Evolutionary conservation across 192 early-diverging fungal species (phyloP), one percentile per base, ranked within the genome.

Genomic region (Umbelopsis sp.): DNA sequence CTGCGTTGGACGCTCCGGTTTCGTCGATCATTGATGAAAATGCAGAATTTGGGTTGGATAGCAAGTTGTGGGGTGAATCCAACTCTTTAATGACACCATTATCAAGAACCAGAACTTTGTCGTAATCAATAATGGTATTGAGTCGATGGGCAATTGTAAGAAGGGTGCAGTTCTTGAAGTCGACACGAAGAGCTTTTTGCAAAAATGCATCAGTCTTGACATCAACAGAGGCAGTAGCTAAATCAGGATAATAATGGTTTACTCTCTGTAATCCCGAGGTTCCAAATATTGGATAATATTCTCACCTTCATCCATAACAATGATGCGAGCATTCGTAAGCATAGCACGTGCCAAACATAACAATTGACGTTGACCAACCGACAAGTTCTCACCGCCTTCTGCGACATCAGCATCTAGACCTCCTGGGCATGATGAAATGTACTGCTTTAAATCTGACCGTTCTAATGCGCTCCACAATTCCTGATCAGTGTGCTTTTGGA

Each of bases 201-300:
- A 95, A 89, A 49, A 88, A 73, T 8, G 86, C 86, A 72, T 96
- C 95, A 3, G 93, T 95, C 59, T 89, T 91, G 76, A 89, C 84
- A 76, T 95, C 93, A 3, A 94, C 90, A 32, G 88, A 89, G 20
- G 91, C 91, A 11, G 96, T 96, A 8, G 94, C 94, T 75, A 49
- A 49, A 49, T 49, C 16, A n/a, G 47, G 16, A n/a, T 16, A 49
- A 21, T 21, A 89, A 72, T 16, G 84, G 73, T 0, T 85, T 84
- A 16, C 81, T 36, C 3, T 10, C 21, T 29, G 12, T 21, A 22
- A 17, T 44, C 6, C 31, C 44, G 3, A n/a, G 2, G 5, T 62
- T 22, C 17, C 24, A 34, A 20, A 47, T 32, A 8, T 14, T 52
- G 16, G 38, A 11, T 10, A 21, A 38, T 34, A 1, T 69, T 14